Base-by-base conservation (phyloP, 1,139 yeast species). In the Lodderomyces orthopsilosis region DNA sequence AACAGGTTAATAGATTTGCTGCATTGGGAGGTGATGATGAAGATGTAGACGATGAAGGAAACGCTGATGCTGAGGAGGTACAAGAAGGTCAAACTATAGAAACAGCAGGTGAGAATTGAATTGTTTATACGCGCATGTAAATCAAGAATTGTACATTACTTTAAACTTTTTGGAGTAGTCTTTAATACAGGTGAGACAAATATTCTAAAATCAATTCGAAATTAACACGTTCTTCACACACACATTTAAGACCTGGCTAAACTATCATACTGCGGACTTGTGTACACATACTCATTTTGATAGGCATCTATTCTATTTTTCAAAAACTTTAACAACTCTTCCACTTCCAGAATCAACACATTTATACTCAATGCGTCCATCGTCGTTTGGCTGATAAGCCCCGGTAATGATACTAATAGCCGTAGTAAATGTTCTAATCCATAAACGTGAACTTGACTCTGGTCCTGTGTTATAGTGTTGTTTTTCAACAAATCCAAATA, bases 371-470 rank as follows among this genome's bases (percentile, higher is more conserved):
- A 83, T 17, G 79, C 73, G 56, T 91, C 97, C 93, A 91, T 88
- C 10, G 83, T 69, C 0, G 96, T 81, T 51, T 83, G 84, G 1
- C 89, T 77, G 39, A 91, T 74, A 18, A 90, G 67, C 3, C 89
- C 94, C 0, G 98, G 98, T 40, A 93, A 66, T 1, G 89, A 73
- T 9, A 89, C 84, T 50, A 87, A 68, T 44, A 90, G 65, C 47
- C 97, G 68, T 46, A 90, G 65, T 30, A 91, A 66, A 61, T 89
- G 96, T 55, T 85, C 90, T 9, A 78, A 74, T 0, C 97, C 96
- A 58, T 91, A 93, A 0, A 84, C 62, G 26, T 58, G 56, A 37
- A 58, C 57, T 12, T 68, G 60, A 43, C 66, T 59, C 12, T 63
- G 57, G 12, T 63, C 62, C 41, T 67, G 66, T 36, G 69, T 62